phyloP scores from a whole-genome alignment of 1,284 basidiomycete species.

The Cutaneotrichosporon cyanovorans region DNA sequence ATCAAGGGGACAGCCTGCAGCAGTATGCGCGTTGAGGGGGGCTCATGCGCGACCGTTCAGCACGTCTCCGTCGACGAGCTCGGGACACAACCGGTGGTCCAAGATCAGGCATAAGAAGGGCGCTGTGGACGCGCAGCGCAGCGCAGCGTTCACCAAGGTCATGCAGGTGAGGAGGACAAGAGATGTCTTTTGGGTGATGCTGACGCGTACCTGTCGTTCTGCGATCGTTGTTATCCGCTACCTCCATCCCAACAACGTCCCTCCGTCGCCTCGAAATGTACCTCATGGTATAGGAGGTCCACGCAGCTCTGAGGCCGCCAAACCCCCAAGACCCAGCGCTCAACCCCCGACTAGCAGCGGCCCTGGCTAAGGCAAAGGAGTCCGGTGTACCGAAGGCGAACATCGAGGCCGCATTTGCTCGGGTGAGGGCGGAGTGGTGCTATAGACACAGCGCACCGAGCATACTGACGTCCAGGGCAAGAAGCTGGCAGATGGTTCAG shows the following conservation, averaged over 20 bases:
- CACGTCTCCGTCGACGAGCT: conserved; percentile 8
- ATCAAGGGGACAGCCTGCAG: too few relatives aligned
- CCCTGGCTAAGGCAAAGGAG: conserved; percentile 57
- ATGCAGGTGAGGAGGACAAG: conserved; percentile 52
- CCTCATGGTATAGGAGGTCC: conserved; percentile 59
- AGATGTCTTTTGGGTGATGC: background rate
- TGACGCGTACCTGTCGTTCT: background rate
- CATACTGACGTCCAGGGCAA: background rate
- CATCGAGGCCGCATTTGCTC: conserved; percentile 62
- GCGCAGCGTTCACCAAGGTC: conserved; percentile 55
- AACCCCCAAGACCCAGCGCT: conserved; percentile 58
- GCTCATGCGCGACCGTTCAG: conserved; percentile 1
- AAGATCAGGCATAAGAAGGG: conserved; percentile 80
- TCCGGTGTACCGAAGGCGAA: conserved; percentile 69
- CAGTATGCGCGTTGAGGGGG: too few relatives aligned
- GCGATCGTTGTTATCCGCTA: too few relatives aligned
- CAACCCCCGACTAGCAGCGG: conserved; percentile 58
- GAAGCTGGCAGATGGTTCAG: conserved; percentile 29
- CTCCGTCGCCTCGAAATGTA: too few relatives aligned
- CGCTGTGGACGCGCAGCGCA: conserved; percentile 59
- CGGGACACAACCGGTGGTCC: conserved; percentile 55
- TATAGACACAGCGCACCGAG: background rate
- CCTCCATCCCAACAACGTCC: background rate
- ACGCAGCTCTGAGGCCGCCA: conserved; percentile 59
- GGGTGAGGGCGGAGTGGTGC: conserved; percentile 47